Evolutionary conservation across 495 filamentous ascomycete species (phyloP).

Genomic region (Penicillium pancosmium): DNA sequence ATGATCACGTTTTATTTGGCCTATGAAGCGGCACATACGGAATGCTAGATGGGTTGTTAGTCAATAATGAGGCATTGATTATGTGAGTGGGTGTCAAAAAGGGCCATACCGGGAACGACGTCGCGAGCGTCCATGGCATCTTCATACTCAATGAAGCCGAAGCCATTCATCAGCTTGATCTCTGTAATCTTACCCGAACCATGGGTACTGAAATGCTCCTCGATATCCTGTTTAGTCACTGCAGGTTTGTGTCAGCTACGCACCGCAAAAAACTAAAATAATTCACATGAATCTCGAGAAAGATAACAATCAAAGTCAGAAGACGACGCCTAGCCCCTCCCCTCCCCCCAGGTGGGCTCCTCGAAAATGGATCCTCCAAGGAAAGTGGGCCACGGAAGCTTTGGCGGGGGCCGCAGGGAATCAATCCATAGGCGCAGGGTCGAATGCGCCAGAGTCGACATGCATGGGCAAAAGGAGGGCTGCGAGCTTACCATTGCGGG

Average conservation of each 20-base stretch:
- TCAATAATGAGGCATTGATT: background rate
- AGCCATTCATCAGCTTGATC: constrained; percentile 99
- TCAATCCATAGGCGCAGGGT: constrained; percentile 17
- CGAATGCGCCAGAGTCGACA: constrained; percentile 19
- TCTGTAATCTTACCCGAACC: constrained; percentile 96
- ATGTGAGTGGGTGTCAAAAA: background rate
- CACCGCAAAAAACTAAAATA: constrained; percentile 12
- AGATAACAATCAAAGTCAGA: too few species aligned
- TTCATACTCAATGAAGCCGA: constrained; percentile 99
- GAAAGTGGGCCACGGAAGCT: constrained; percentile 11
- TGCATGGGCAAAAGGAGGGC: constrained; percentile 32
- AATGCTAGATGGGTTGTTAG: constrained; percentile 46
- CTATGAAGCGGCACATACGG: constrained; percentile 42
- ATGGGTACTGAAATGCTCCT: constrained; percentile 92
- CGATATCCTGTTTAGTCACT: constrained; percentile 96
- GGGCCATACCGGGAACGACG: constrained; percentile 84
- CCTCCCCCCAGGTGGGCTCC: constrained; percentile 1
- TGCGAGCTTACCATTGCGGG: constrained; percentile 83
- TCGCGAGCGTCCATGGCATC: constrained; percentile 96
- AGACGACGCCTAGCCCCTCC: background rate
- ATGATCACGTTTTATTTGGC: constrained; percentile 7
- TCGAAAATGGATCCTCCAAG: constrained; percentile 3
- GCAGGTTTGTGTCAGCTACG: constrained; percentile 28
- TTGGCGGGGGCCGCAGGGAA: constrained; percentile 11
- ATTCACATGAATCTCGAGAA: too few species aligned